These are phyloP conservation scores for Wickerhamomyces sp. DNA, from an alignment of 1,139 yeast genomes.

Conservation along the genomic window DNA sequence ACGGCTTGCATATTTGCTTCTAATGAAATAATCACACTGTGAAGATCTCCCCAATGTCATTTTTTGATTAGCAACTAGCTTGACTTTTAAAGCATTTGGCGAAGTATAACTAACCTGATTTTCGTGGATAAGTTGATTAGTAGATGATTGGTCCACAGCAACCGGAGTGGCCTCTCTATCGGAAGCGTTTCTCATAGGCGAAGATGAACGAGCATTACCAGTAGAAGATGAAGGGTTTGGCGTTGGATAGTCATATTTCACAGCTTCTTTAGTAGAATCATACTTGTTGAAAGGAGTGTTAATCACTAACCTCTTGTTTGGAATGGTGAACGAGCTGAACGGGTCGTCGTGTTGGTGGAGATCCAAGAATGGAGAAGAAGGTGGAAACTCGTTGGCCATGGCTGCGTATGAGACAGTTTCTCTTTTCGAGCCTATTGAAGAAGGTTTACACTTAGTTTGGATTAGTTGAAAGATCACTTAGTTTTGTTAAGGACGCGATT, in stretches of 20 bases:
- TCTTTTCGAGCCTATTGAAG: neutral
- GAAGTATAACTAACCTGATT: conserved; percentile 2
- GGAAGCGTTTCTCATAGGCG: conserved; percentile 20
- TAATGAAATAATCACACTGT: conserved; percentile 50
- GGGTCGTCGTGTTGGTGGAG: conserved; percentile 22
- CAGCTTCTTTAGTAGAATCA: neutral
- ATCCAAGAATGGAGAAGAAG: conserved; percentile 54
- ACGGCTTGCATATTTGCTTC: conserved; percentile 63
- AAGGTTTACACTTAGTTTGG: neutral
- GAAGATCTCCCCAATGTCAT: conserved; percentile 34
- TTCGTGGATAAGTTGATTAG: conserved; percentile 3
- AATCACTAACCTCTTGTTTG: conserved; percentile 11
- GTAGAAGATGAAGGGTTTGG: conserved; percentile 40
- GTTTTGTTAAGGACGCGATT: neutral
- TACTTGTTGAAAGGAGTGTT: conserved; percentile 19
- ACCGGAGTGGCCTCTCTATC: conserved; percentile 1
- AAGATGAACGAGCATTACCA: conserved; percentile 27
- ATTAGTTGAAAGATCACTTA: too few species aligned
- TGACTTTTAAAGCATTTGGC: conserved; percentile 12
- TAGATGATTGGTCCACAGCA: conserved; percentile 2
- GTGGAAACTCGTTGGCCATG: conserved; percentile 46
- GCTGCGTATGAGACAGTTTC: neutral
- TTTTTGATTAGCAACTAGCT: conserved; percentile 15
- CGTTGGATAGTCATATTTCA: conserved; percentile 30
- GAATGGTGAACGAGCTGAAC: conserved; percentile 18